A percentile compares a stretch with the other conserved stretches of the same genome.
Conservation (phyloP, 2,329 filamentous ascomycete genomes). For the Aspergillus aculeatinus region DNA sequence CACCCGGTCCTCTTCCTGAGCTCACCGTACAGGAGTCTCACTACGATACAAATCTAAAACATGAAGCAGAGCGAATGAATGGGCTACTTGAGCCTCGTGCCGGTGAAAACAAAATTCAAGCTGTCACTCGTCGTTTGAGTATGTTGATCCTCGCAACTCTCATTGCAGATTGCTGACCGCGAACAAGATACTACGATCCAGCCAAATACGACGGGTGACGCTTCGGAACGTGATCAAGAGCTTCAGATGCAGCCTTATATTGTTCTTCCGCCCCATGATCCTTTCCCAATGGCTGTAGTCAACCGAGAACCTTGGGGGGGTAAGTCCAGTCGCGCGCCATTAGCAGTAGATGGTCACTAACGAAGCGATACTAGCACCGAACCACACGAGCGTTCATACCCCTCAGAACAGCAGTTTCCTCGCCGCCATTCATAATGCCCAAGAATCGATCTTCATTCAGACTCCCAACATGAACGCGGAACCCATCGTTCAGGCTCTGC, state of each 20-base stretch:
- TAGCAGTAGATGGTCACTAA: neutral
- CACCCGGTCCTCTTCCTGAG: constrained; percentile 45
- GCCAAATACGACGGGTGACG: constrained; percentile 50
- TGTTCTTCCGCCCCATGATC: constrained; percentile 51
- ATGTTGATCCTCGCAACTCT: neutral
- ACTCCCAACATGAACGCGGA: constrained; percentile 74
- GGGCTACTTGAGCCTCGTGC: constrained; percentile 52
- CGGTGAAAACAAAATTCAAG: constrained; percentile 56
- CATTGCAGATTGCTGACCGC: neutral
- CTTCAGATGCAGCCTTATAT: constrained; percentile 68
- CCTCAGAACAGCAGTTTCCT: constrained; percentile 77
- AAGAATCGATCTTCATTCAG: constrained; percentile 69
- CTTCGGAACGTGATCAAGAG: constrained; percentile 53
- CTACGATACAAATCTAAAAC: constrained; percentile 62
- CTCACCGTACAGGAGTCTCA: constrained; percentile 61
- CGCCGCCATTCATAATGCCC: constrained; percentile 65
- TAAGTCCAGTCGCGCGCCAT: constrained; percentile 18
- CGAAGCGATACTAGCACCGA: constrained; percentile 45
- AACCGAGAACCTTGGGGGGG: constrained; percentile 66
- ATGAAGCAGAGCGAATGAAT: constrained; percentile 64
- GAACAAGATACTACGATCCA: constrained; percentile 55
- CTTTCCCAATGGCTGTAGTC: constrained; percentile 70
- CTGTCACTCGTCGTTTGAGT: constrained; percentile 65
- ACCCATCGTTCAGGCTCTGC: constrained; percentile 63
- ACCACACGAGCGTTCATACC: constrained; percentile 59